A percentile compares a stretch with the other conserved stretches of the same genome.
Evolutionary conservation across 495 filamentous ascomycete genomes (phyloP).

Genomic region (Neurospora tetrasperma): DNA sequence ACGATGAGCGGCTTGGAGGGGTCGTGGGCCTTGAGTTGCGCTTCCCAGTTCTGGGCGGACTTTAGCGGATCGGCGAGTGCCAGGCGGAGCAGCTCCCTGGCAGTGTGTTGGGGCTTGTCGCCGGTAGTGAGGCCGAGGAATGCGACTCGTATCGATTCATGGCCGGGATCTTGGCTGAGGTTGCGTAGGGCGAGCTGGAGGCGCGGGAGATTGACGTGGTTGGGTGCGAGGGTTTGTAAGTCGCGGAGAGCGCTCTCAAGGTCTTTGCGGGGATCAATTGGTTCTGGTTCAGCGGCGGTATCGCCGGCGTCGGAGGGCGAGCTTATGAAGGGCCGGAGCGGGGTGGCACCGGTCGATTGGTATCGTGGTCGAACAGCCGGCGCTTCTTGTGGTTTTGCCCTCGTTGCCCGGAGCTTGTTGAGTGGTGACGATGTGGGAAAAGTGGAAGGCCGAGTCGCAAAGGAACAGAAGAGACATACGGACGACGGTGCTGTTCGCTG

Average conservation of each 20-base stretch:
- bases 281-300: not conserved
- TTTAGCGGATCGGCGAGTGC: constrained; percentile 72
- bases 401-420: constrained; percentile 2
- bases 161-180: constrained; percentile 50
- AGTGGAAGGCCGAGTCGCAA: constrained; percentile 10
- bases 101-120: constrained; percentile 18
- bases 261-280: constrained; percentile 27
- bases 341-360: constrained; percentile 12
- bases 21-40: constrained; percentile 43
- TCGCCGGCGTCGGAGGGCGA: not conserved
- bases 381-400: not conserved
- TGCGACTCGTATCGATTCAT: constrained; percentile 62
- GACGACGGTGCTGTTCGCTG: constrained; percentile 10
- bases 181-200: constrained; percentile 72
- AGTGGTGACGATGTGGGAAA: not conserved
- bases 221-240: constrained; percentile 50
- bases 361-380: constrained; percentile 1
- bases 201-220: constrained; percentile 63
- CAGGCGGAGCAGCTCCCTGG: constrained; percentile 52
- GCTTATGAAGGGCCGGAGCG: not conserved
- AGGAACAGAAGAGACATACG: constrained; percentile 35
- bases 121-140: constrained; percentile 35
- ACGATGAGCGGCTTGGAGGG: constrained; percentile 35
- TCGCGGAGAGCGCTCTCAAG: constrained; percentile 53
- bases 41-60: constrained; percentile 58